Evolutionary conservation across 257 asterid species (phyloP).

Genomic region (Ajuga chamaepitys): DNA sequence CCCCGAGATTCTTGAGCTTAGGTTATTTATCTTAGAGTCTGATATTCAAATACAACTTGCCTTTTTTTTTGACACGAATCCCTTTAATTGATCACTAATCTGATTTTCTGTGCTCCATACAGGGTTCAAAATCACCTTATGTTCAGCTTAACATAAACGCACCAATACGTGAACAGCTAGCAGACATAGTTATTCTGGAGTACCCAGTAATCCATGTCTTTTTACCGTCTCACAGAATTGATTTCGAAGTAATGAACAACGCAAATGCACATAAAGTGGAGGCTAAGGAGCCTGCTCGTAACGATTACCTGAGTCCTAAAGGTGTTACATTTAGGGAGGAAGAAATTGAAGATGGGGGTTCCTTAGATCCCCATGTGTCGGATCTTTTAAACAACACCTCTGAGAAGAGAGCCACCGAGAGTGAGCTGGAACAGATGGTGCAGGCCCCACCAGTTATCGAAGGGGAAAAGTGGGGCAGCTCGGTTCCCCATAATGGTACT

Average conservation of each 20-base stretch:
- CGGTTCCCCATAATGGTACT: background rate
- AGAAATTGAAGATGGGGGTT: slow-evolving; percentile 50
- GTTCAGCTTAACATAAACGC: slow-evolving; percentile 40
- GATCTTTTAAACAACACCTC: slow-evolving; percentile 32
- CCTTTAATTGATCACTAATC: background rate
- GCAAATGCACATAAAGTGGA: slow-evolving; percentile 19
- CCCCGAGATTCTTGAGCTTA: background rate
- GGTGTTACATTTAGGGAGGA: slow-evolving; percentile 71
- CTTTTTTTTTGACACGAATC: background rate
- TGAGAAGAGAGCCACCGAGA: slow-evolving; percentile 7
- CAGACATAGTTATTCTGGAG: slow-evolving; percentile 51
- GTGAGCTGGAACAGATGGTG: slow-evolving; percentile 1
- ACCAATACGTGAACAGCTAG: slow-evolving; percentile 61
- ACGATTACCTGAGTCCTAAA: slow-evolving; percentile 29
- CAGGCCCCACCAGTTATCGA: slow-evolving; percentile 10
- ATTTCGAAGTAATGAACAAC: slow-evolving; percentile 50
- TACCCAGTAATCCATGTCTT: slow-evolving; percentile 76
- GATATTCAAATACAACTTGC: background rate
- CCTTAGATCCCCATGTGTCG: slow-evolving; percentile 34
- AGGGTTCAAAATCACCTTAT: slow-evolving; percentile 62
- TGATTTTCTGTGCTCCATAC: slow-evolving; percentile 12
- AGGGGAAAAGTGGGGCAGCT: slow-evolving; percentile 7
- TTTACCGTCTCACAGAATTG: slow-evolving; percentile 60
- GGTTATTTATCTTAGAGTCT: background rate
- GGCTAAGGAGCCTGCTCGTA: slow-evolving; percentile 20